Evolutionary conservation across 139 green algal species (phyloP).

Genomic region (Trebouxia sp.): DNA sequence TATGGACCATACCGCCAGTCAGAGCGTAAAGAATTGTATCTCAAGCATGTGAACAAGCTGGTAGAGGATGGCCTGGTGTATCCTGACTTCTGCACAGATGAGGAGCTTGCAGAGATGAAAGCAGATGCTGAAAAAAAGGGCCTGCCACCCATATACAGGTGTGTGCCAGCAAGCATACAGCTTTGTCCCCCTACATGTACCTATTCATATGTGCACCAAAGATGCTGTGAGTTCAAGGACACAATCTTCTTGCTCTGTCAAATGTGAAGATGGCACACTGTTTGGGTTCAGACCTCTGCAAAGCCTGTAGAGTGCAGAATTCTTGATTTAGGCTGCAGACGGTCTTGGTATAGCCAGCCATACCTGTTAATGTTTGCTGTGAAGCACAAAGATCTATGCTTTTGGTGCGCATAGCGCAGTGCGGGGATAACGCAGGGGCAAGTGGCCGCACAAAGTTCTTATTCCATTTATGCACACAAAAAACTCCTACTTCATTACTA

Average conservation of each 20-base stretch:
- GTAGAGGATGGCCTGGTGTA: constrained; percentile 86
- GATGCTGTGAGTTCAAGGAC: no score
- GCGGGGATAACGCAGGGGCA: constrained; percentile 57
- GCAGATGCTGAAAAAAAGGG: constrained; percentile 88
- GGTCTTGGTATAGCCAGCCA: no score
- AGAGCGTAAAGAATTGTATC: constrained; percentile 93
- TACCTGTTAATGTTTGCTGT: no score
- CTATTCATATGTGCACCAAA: not conserved
- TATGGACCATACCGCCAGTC: constrained; percentile 95
- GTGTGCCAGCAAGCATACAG: no score
- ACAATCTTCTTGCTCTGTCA: no score
- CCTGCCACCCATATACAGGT: constrained; percentile 92
- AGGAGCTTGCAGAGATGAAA: constrained; percentile 73
- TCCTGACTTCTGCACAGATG: constrained; percentile 99
- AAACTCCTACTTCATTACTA: no score
- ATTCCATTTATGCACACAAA: no score
- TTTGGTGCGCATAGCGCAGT: no score
- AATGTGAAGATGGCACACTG: no score
- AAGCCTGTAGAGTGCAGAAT: no score
- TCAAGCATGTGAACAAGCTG: constrained; percentile 87
- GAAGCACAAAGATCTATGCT: not conserved
- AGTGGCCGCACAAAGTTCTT: constrained; percentile 91
- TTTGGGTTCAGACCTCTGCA: no score
- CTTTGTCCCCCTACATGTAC: not conserved
- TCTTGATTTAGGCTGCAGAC: no score